These are phyloP conservation scores for Talaromyces trachyspermus DNA, from an alignment of 495 filamentous ascomycete genomes.

Conservation along the genomic window DNA sequence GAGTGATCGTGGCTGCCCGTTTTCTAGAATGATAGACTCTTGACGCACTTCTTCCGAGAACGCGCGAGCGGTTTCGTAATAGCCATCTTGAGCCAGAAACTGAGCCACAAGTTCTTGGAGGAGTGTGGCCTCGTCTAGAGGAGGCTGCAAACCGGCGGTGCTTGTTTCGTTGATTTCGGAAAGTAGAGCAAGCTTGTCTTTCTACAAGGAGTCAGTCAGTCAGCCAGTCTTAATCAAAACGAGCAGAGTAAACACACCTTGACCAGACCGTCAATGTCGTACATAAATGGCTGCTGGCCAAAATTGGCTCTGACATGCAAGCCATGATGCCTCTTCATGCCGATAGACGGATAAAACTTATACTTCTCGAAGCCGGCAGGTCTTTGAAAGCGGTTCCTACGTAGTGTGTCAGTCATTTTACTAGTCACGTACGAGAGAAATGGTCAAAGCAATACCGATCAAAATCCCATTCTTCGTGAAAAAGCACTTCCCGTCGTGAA, in stretches of 20 bases:
- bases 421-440: conserved; percentile 4
- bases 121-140: conserved; percentile 64
- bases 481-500: conserved; percentile 76
- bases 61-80: conserved; percentile 85
- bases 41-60: conserved; percentile 77
- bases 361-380: conserved; percentile 43
- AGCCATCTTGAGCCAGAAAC: conserved; percentile 91
- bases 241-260: conserved; percentile 41
- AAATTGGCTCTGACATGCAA: conserved; percentile 88
- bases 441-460: conserved; percentile 59
- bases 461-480: conserved; percentile 90
- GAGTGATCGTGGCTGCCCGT: conserved; percentile 43
- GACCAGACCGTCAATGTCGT: conserved; percentile 86
- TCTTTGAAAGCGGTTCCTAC: conserved; percentile 78
- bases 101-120: conserved; percentile 80
- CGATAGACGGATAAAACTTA: conserved; percentile 78
- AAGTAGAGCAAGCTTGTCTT: conserved; percentile 53
- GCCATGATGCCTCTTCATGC: conserved; percentile 77
- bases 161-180: conserved; percentile 47
- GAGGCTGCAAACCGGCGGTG: conserved; percentile 52
- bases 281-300: conserved; percentile 82
- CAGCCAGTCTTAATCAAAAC: neutral
- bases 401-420: neutral
- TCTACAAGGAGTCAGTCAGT: conserved; percentile 27
- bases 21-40: conserved; percentile 58